Percentiles rank a stretch among this genome's conserved stretches.
Evolutionary conservation across 306 rosid genomes (phyloP).

Genomic region (Dryas octopetala): DNA sequence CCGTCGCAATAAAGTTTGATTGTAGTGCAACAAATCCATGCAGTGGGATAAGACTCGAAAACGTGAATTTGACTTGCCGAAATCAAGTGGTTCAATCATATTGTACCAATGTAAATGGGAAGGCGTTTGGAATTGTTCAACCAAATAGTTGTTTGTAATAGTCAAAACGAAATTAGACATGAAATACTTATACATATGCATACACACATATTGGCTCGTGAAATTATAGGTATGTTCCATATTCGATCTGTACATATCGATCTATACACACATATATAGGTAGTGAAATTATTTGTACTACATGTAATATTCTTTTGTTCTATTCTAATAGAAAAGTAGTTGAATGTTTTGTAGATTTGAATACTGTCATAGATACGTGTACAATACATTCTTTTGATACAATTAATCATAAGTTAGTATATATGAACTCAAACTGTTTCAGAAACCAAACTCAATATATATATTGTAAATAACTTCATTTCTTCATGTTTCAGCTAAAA

Average conservation of each 20-base stretch:
- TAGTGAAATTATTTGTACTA: neutral
- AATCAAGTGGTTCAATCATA: constrained; percentile 18
- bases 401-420: too few species aligned
- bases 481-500: too few species aligned
- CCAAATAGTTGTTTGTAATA: constrained; percentile 15
- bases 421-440: too few species aligned
- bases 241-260: neutral
- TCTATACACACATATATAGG: neutral
- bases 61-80: constrained; percentile 11
- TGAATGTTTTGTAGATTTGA: neutral
- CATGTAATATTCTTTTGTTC: neutral
- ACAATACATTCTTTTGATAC: too few species aligned
- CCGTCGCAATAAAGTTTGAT: constrained; percentile 18
- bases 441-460: too few species aligned
- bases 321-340: neutral
- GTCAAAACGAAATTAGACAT: too few species aligned
- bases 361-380: too few species aligned
- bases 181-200: neutral
- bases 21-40: constrained; percentile 29
- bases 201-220: too few species aligned
- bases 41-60: constrained; percentile 5
- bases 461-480: too few species aligned
- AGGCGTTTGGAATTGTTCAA: constrained; percentile 9
- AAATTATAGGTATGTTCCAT: too few species aligned
- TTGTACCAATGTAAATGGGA: constrained; percentile 19